These are phyloP conservation scores for Neurospora sp. DNA, from an alignment of 495 filamentous ascomycete species.

Conservation along the genomic window DNA sequence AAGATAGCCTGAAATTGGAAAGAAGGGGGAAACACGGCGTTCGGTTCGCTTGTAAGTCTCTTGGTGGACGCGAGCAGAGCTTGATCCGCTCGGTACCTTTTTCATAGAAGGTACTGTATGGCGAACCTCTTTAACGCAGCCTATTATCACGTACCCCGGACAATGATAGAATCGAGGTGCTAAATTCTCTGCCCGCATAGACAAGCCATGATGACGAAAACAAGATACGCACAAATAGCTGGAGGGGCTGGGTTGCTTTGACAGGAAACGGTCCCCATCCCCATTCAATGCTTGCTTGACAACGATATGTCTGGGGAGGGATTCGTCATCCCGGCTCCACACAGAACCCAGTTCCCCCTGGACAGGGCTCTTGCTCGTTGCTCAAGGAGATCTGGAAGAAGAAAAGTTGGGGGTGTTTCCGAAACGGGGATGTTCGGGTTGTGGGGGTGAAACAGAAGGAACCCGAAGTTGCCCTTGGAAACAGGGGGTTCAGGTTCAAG, in stretches of 20 bases:
- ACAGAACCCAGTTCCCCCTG: not conserved
- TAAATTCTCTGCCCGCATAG: not conserved
- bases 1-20: not conserved
- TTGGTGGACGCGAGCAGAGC: not conserved
- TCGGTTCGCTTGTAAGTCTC: not conserved
- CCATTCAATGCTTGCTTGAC: not conserved
- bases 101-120: not conserved
- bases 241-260: not conserved
- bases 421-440: not conserved
- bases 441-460: not conserved
- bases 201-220: not conserved
- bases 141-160: not conserved
- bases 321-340: not conserved
- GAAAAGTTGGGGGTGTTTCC: not conserved
- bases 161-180: not conserved
- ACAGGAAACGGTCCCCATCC: not conserved
- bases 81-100: not conserved
- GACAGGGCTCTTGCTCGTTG: not conserved
- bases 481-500: not conserved
- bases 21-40: not conserved
- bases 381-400: not conserved
- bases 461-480: not conserved
- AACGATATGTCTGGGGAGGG: not conserved
- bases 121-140: not conserved
- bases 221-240: not conserved